Base-by-base conservation (phyloP, 176 grass and related monocot species). In the Elymus sibiricus region DNA sequence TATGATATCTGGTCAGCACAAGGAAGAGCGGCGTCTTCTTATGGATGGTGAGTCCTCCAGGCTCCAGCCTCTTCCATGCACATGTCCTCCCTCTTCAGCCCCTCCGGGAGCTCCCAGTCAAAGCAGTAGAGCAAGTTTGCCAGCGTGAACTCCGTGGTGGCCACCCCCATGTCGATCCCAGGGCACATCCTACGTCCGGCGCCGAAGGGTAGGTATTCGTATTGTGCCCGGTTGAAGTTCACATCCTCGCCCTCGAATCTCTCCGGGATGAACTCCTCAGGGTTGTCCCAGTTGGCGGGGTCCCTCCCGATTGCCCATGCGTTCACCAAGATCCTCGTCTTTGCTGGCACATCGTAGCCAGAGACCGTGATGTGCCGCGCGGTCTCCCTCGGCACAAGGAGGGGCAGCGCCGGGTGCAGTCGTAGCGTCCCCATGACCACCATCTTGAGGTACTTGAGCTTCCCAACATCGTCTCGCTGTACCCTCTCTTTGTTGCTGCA, bases 41-140 rank as follows among this genome's bases (percentile, higher is more conserved):
- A 3, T 28, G 14, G 64, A 32, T 1, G 15, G 28, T 65, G 28
- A 66, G 64, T 17, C 26, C 64, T 16, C 64, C 64, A 4, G 27
- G 7, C 27, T 66, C 28, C 64, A 4, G 27, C 15, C 27, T 66
- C 28, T 9, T 63, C 22, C 76, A 81, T 87, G 77, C 44, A 7
- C 5, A 66, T 28, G 5, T 66, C 64, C 64, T 34, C 2, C 0
- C 5, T 66, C 6, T 11, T 15, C 62, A 34, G 2, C 5, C 64
- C 64, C 1, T 1, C 13, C 2, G 85, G 85, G 19, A 87, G 28
- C 28, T 28, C 43, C 77, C 85, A 87, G 11, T 87, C 53, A 5
- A 87, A 87, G 35, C 60, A 77, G n/a, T 63, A 75, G 2, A 87
- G 64, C 11, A 87, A 67, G 29, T 60, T 80, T 1, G 85, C 85